Conservation (phyloP, 177 flowering plant species). For the Tripterygium wilfordii region DNA sequence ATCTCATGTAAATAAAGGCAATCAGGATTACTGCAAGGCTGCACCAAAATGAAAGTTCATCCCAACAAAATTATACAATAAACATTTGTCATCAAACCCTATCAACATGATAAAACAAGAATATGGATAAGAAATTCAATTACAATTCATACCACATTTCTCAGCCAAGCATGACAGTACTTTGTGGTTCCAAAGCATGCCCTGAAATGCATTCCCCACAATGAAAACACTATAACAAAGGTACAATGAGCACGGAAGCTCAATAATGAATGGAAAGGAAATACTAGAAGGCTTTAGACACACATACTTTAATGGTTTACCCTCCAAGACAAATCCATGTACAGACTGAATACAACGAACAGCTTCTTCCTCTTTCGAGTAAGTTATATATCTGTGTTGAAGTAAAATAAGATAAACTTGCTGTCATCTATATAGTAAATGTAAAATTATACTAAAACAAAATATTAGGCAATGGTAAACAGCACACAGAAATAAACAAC, state of each 20-base stretch:
- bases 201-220: slow-evolving; percentile 23
- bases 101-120: too few species aligned
- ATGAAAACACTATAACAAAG: too few species aligned
- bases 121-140: background rate
- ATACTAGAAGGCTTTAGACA: too few species aligned
- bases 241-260: too few species aligned
- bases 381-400: slow-evolving; percentile 93
- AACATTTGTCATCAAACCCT: too few species aligned
- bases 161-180: slow-evolving; percentile 82
- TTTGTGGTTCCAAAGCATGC: slow-evolving; percentile 84
- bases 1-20: slow-evolving; percentile 96
- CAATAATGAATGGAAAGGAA: too few species aligned
- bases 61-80: background rate
- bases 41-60: slow-evolving; percentile 11
- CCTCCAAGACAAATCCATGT: slow-evolving; percentile 85
- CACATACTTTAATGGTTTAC: slow-evolving; percentile 70
- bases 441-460: background rate
- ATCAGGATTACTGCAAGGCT: slow-evolving; percentile 92
- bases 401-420: too few species aligned
- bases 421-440: background rate
- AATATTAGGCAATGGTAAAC: background rate
- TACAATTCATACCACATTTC: slow-evolving; percentile 51
- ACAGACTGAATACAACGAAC: slow-evolving; percentile 87
- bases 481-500: background rate
- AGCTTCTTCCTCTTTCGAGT: slow-evolving; percentile 92